A percentile compares a stretch with the other conserved stretches of the same genome.
These are phyloP conservation scores for Malbranchea zuffiana DNA, from an alignment of 2,329 filamentous ascomycete species.

Conservation along the genomic window DNA sequence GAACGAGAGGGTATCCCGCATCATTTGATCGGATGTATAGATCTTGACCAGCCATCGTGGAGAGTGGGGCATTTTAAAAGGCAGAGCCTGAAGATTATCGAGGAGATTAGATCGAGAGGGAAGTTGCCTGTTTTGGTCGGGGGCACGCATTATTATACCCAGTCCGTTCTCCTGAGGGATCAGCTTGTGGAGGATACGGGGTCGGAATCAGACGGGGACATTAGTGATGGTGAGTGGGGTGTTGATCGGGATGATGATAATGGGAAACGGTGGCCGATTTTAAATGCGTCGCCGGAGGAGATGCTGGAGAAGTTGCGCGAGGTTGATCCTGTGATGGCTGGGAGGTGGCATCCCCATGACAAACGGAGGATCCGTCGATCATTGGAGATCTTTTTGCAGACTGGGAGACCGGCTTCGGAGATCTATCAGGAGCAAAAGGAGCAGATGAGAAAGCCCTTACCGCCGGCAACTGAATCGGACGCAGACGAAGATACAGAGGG, in stretches of 20 bases:
- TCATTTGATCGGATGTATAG: conserved; percentile 72
- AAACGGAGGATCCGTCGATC: conserved; percentile 79
- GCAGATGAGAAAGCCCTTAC: conserved; percentile 13
- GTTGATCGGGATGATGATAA: conserved; percentile 25
- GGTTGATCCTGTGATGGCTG: conserved; percentile 81
- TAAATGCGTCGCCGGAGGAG: conserved; percentile 58
- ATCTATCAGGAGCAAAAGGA: conserved; percentile 68
- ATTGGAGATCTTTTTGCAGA: conserved; percentile 78
- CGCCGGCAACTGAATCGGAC: background rate
- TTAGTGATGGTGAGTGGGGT: conserved; percentile 17
- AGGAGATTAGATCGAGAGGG: conserved; percentile 65
- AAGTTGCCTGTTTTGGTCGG: conserved; percentile 84
- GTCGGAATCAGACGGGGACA: conserved; percentile 18
- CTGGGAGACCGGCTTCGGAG: conserved; percentile 70
- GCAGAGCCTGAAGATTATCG: conserved; percentile 57
- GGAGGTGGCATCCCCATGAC: conserved; percentile 89
- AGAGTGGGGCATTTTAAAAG: conserved; percentile 65
- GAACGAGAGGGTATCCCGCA: conserved; percentile 76
- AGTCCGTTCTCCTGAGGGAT: conserved; percentile 74
- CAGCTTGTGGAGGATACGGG: conserved; percentile 42
- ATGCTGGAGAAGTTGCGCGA: conserved; percentile 63
- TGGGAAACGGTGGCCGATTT: conserved; percentile 54
- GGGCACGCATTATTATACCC: conserved; percentile 90
- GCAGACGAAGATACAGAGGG: conserved; percentile 1
- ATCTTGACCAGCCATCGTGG: conserved; percentile 69